Base-by-base conservation (phyloP, 108 stramenopile genomes). In the Cylindrotheca fusiformis region DNA sequence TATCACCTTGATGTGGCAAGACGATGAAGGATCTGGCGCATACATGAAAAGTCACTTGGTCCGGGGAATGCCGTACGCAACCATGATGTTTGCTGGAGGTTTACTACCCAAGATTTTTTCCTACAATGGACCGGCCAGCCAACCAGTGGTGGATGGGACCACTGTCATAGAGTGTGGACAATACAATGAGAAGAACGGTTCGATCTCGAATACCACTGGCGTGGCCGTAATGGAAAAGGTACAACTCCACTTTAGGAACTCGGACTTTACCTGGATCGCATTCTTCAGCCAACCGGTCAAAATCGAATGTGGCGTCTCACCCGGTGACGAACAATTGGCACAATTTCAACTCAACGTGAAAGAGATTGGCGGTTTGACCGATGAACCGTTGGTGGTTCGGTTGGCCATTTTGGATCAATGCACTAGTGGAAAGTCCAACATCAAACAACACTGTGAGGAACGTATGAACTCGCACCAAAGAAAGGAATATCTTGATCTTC, bases 181-280 rank as follows among this genome's bases (percentile, higher is more conserved):
- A 24, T 48, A 58, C 32, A n/a, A n/a, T n/a, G n/a, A n/a, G n/a
- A 27, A 56, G 28, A 54, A 60, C 31, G 61, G 58, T 0, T 54
- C 55, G 10, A 48, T 64, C 20, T 48, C 36, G 32, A 60, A 54
- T 17, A 52, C 44, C 32, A 65, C 31, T 6, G 41, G 27, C 23
- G 55, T 36, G 46, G 46, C 36, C 0, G 88, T 91, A 1, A 50
- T 79, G 22, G 48, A 55, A 1, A 67, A 86, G 23, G 32, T 90
- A 25, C 57, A 83, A 51, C 49, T 94, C n/a, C 64, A 64, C 48
- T 88, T 90, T 58, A 66, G 62, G 25, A 65, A 69, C 29, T 71
- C 68, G 22, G 92, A 90, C 57, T 82, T 84, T 60, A 90, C 94
- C 1, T 95, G 94, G 94, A 68, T 87, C 0, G 79, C 92, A 25